Conservation (phyloP, 768 basidiomycete species). For the Trametes meyenii region DNA sequence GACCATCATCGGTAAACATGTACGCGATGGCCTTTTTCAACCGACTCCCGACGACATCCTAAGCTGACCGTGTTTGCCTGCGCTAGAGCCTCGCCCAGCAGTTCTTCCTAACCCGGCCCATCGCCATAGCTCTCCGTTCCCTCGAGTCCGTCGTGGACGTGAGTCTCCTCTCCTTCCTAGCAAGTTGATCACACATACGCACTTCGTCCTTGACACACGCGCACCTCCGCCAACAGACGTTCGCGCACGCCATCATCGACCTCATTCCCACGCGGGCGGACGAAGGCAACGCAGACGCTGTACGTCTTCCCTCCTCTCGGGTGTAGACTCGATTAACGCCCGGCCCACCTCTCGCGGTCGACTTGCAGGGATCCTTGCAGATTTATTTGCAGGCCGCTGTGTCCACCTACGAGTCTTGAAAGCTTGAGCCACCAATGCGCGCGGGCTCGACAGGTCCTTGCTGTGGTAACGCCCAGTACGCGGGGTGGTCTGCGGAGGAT, state of each 20-base stretch:
- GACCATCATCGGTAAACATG: slow-evolving; percentile 1
- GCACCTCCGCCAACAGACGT: neutral
- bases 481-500: no score
- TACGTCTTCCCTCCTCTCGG: neutral
- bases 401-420: no score
- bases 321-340: no score
- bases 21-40: neutral
- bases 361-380: no score
- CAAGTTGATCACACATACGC: no score
- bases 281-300: neutral
- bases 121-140: neutral
- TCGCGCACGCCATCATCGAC: neutral
- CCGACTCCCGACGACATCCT: neutral
- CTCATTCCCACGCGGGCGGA: neutral
- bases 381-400: no score
- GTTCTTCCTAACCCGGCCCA: neutral
- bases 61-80: neutral
- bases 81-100: neutral
- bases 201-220: neutral
- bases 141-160: neutral
- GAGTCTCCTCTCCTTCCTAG: neutral
- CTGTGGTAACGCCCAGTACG: no score
- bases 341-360: no score
- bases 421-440: no score
- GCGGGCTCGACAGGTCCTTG: no score